These are phyloP conservation scores for Gloeopeniophorella convolvens DNA, from an alignment of 768 basidiomycete species.

Conservation along the genomic window DNA sequence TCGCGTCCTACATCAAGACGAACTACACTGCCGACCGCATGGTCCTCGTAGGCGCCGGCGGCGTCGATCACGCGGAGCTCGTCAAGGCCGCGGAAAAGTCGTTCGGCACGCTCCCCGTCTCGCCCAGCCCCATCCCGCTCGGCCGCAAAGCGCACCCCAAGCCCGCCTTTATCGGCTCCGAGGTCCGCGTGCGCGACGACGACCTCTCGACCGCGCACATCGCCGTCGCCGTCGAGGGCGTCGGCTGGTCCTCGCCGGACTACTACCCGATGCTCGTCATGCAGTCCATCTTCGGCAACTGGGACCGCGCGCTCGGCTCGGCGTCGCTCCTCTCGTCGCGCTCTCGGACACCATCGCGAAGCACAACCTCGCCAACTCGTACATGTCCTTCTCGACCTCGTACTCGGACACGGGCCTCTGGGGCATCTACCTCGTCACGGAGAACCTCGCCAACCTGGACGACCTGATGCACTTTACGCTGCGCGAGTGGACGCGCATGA, in stretches of 20 bases:
- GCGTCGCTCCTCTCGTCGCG: constrained; percentile 85
- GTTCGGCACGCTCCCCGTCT: constrained; percentile 85
- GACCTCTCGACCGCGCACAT: constrained; percentile 83
- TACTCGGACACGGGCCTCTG: constrained; percentile 99
- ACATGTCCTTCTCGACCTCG: constrained; percentile 98
- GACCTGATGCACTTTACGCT: constrained; percentile 92
- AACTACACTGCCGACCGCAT: constrained; percentile 99
- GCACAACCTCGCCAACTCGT: constrained; percentile 97
- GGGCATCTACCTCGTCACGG: constrained; percentile 96
- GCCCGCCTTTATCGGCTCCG: constrained; percentile 85
- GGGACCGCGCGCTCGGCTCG: constrained; percentile 94
- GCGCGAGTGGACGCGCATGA: constrained; percentile 95
- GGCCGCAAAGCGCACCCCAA: constrained; percentile 72
- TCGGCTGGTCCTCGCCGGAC: constrained; percentile 95
- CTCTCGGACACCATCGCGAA: constrained; percentile 86
- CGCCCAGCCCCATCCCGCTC: constrained; percentile 81
- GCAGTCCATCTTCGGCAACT: constrained; percentile 98
- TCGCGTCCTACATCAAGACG: constrained; percentile 86
- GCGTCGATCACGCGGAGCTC: constrained; percentile 85
- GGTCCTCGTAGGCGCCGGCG: constrained; percentile 96
- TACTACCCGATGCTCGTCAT: constrained; percentile 99
- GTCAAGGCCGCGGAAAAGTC: constrained; percentile 94
- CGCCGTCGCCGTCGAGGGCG: constrained; percentile 96
- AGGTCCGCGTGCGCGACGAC: constrained; percentile 94
- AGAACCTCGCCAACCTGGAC: constrained; percentile 91